A percentile compares a stretch with the other conserved stretches of the same genome.
Conservation (phyloP, 371 early-diverging fungal genomes). For the Dinochytrium kinnereticum region DNA sequence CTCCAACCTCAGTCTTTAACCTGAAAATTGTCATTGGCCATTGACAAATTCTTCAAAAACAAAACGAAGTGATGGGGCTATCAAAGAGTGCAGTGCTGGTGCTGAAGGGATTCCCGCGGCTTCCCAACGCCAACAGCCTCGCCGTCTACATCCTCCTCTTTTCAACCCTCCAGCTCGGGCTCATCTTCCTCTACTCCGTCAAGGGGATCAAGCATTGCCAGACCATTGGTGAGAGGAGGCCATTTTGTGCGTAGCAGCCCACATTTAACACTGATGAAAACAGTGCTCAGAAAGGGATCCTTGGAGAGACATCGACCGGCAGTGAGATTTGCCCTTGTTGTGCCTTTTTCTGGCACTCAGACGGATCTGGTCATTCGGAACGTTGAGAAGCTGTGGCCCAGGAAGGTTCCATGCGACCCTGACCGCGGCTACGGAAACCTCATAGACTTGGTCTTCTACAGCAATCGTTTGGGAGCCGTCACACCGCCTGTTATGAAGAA, state of each 20-base stretch:
- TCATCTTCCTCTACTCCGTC: not conserved
- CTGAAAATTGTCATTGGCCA: not conserved
- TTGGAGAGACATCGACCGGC: constrained; percentile 26
- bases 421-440: not conserved
- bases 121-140: not conserved
- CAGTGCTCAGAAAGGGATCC: constrained; percentile 22
- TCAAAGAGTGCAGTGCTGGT: not conserved
- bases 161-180: not conserved
- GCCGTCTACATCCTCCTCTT: not conserved
- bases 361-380: constrained; percentile 19
- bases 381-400: constrained; percentile 32
- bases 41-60: not conserved
- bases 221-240: not conserved
- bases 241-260: too few relatives aligned
- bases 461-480: constrained; percentile 28
- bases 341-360: constrained; percentile 35
- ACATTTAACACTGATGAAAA: too few relatives aligned
- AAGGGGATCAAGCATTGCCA: not conserved
- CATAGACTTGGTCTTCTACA: constrained; percentile 43
- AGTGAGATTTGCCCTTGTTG: constrained; percentile 31
- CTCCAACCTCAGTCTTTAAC: too few relatives aligned
- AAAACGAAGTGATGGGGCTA: not conserved
- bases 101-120: not conserved
- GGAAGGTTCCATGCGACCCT: constrained; percentile 29
- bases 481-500: constrained; percentile 15